phyloP scores from a whole-genome alignment of 2,329 filamentous ascomycete species.

The Aspergillus terreus region DNA sequence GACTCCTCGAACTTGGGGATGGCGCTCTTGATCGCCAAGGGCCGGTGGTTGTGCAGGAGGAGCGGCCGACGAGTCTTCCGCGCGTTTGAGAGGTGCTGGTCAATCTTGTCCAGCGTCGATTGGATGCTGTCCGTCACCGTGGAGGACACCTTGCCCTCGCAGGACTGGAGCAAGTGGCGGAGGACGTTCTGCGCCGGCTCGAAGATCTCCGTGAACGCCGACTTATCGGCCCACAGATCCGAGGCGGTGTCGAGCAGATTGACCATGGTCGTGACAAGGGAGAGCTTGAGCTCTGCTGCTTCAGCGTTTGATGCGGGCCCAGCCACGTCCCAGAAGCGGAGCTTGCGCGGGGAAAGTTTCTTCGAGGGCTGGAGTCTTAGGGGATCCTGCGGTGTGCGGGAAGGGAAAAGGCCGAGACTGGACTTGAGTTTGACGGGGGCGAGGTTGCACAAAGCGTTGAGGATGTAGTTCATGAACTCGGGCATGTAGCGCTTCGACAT shows the following conservation, averaged over 20 bases:
- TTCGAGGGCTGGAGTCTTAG: constrained; percentile 46
- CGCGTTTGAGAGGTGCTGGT: constrained; percentile 53
- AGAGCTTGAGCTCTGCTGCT: constrained; percentile 49
- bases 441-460: constrained; percentile 69
- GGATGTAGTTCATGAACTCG: constrained; percentile 76
- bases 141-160: constrained; percentile 49
- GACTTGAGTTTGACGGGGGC: constrained; percentile 53
- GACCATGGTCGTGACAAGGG: constrained; percentile 60
- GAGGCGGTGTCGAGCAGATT: constrained; percentile 65
- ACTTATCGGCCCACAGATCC: constrained; percentile 68
- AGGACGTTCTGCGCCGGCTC: constrained; percentile 58
- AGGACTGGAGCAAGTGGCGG: constrained; percentile 57
- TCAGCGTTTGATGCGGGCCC: neutral
- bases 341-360: constrained; percentile 44
- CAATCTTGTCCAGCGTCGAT: constrained; percentile 31
- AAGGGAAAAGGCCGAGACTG: constrained; percentile 56
- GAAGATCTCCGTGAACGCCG: constrained; percentile 77
- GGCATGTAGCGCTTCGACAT: constrained; percentile 85
- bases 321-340: constrained; percentile 58
- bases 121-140: constrained; percentile 26
- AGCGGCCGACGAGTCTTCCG: constrained; percentile 70
- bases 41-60: constrained; percentile 82
- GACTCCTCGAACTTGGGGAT: constrained; percentile 95
- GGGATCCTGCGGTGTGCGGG: constrained; percentile 53
- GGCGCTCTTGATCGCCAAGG: constrained; percentile 79